Evolutionary conservation across 2,329 filamentous ascomycete genomes (phyloP).

Genomic region (Fusarium acutatum): DNA sequence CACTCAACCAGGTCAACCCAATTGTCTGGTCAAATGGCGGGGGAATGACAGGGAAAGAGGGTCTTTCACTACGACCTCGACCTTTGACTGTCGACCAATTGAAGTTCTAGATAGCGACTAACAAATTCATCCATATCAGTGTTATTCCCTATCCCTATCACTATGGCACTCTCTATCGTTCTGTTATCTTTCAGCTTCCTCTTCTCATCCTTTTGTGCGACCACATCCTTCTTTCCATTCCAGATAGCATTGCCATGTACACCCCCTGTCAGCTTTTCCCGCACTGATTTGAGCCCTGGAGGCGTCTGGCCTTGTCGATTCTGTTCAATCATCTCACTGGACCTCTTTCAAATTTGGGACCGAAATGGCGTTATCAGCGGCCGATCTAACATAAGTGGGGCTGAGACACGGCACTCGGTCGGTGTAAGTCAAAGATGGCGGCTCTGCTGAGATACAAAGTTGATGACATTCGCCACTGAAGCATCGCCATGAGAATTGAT

Average conservation of each 20-base stretch:
- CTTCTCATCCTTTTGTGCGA: not conserved
- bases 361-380: constrained; percentile 41
- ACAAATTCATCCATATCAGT: not conserved
- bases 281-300: constrained; percentile 29
- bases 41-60: constrained; percentile 26
- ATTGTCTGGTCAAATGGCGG: constrained; percentile 9
- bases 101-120: not conserved
- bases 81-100: not conserved
- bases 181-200: not conserved
- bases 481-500: not conserved
- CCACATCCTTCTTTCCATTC: not conserved
- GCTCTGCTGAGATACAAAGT: constrained; percentile 29
- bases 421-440: constrained; percentile 1
- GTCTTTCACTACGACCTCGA: not conserved
- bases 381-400: constrained; percentile 40
- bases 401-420: constrained; percentile 37
- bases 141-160: not conserved
- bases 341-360: constrained; percentile 37
- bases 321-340: constrained; percentile 25
- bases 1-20: not conserved
- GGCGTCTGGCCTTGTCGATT: not conserved
- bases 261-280: not conserved
- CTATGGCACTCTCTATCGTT: not conserved
- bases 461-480: constrained; percentile 26
- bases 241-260: not conserved